phyloP scores from a whole-genome alignment of 371 early-diverging fungal species.

The Mucor velutinosus region DNA sequence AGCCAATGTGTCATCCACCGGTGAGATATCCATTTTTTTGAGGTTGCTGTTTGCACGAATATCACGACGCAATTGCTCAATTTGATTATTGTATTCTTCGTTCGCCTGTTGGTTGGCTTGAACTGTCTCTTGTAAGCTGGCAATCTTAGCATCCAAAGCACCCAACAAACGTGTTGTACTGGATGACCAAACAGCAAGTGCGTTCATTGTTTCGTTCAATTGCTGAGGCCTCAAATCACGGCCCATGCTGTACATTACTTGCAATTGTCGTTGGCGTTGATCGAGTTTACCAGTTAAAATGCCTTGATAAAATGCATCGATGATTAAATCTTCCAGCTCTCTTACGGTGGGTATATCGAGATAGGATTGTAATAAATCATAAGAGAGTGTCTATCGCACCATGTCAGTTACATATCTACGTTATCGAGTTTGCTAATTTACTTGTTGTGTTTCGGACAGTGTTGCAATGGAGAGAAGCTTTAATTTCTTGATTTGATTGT shows the following conservation, averaged over 20 bases:
- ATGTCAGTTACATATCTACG: not conserved
- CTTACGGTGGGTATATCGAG: slow-evolving; percentile 77
- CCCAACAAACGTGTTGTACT: slow-evolving; percentile 58
- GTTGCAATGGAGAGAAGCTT: slow-evolving; percentile 79
- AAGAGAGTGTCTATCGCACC: slow-evolving; percentile 58
- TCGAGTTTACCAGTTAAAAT: slow-evolving; percentile 81
- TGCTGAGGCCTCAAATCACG: slow-evolving; percentile 76
- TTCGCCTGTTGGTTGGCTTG: slow-evolving; percentile 59
- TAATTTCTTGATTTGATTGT: slow-evolving; percentile 68
- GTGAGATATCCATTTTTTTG: slow-evolving; percentile 18
- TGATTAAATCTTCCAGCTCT: slow-evolving; percentile 83
- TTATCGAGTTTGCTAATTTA: slow-evolving; percentile 16
- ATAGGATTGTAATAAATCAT: slow-evolving; percentile 62
- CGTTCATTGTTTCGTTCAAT: slow-evolving; percentile 54
- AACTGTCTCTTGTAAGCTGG: slow-evolving; percentile 53
- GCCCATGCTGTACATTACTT: slow-evolving; percentile 82
- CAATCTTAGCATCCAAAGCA: slow-evolving; percentile 71
- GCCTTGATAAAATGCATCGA: slow-evolving; percentile 83
- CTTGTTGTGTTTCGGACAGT: slow-evolving; percentile 65
- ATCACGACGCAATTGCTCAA: slow-evolving; percentile 54
- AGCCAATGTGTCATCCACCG: slow-evolving; percentile 6
- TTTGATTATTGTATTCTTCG: slow-evolving; percentile 45
- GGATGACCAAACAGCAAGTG: slow-evolving; percentile 63
- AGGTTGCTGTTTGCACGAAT: slow-evolving; percentile 22
- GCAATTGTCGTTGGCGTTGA: slow-evolving; percentile 73